Evolutionary conservation across 2,329 filamentous ascomycete species (phyloP), one percentile per base, ranked within the genome.

Genomic region (Cryphonectria japonica): DNA sequence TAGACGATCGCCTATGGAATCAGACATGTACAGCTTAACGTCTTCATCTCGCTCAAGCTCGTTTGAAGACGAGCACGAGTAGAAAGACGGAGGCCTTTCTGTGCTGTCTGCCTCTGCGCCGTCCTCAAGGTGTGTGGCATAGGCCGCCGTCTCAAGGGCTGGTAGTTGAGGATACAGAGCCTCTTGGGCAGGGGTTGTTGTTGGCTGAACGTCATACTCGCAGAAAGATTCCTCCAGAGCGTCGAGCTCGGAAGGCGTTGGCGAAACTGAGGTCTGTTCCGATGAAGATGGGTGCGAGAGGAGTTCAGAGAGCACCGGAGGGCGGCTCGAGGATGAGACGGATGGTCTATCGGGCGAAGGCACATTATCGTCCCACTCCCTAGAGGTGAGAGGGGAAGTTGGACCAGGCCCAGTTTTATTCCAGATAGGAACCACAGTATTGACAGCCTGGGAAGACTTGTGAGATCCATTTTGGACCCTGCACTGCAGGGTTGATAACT

Each of bases 241-340:
- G 9, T 73, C 71, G 3, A 71, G 22, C 5, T 73, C 71, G 11
- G 71, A 73, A 26, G 57, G 7, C 3, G 71, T 73, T 26, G 71
- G 69, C 26, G 71, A 73, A 66, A 37, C 67, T 22, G 69, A 67
- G 14, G 11, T 19, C 16, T 34, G 43, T 2, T 54, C 32, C 4
- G 41, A 54, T 2, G 3, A 50, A n/a, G 64, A 34, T 4, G 57
- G 13, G 13, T 70, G 69, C 5, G 63, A n/a, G 2, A 39, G 34
- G 9, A 43, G 54, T 1, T 57, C 29, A n/a, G 59, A 29, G 34
- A 34, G 14, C 57, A n/a, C 5, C 3, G 32, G n/a, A 37, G 34
- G 22, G n/a, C 7, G 16, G 19, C 22, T 61, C 32, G 61, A 7
- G 6, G 61, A 14, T 16, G 37, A 63, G 61, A 22, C 19, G n/a